Base-by-base conservation (phyloP, 2,329 filamentous ascomycete genomes). In the Diaporthe citri region DNA sequence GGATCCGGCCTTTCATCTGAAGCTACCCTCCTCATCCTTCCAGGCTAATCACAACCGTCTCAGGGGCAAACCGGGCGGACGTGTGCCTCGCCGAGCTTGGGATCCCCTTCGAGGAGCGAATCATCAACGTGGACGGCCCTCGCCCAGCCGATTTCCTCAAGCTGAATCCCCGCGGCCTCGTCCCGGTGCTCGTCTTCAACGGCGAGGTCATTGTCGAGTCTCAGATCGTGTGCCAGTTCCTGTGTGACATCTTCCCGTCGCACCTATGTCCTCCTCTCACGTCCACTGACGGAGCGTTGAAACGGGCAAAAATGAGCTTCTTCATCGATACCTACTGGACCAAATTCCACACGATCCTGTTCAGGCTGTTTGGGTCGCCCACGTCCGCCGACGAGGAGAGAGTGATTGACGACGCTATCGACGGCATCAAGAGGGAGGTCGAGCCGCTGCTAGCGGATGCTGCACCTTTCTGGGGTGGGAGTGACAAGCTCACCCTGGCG, bases 151-250 rank as follows among this genome's bases (percentile, higher is more conserved):
- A 91, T 86, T 96, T 95, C 80, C 88, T 95, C 8, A 86, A 91
- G 56, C 85, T 96, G 79, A 95, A 95, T 83, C 93, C 93, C 77
- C 90, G 93, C 73, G 94, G 93, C 25, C 89, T 94, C 6, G 93
- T 96, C 10, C 94, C 94, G 1, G 85, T 90, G 0, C 84, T 96
- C 73, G 87, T 89, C n/a, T 93, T 93, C 84, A 87, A 90, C 74
- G 87, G 86, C 74, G 87, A 92, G 75, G 92, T 93, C 79, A 86
- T 95, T 79, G 90, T 89, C 66, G 94, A 96, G 80, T 94, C 92
- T 5, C 90, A 85, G 76, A 89, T 95, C 76, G 90, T 95, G 48
- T 84, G 90, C 3, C 90, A 93, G 77, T 95, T 94, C 83, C 81
- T 90, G 6, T 91, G 88, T 46, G 93, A 96, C 79, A 85, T 89